Percentiles rank a stretch among this genome's conserved stretches.
Conservation (phyloP, 768 basidiomycete genomes). For the Phaffia tasmanica region DNA sequence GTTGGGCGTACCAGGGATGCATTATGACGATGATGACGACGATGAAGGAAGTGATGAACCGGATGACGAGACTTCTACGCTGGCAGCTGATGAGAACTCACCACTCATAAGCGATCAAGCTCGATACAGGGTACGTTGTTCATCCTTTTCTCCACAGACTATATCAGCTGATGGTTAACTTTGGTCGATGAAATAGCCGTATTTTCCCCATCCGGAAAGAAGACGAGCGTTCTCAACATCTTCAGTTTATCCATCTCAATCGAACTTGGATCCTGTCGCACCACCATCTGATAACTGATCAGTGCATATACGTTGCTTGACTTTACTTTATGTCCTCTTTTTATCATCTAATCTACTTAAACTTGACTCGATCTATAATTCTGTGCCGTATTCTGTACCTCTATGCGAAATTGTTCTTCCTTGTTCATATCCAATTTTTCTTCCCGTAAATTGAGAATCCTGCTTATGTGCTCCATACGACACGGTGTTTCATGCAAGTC, state of each 20-base stretch:
- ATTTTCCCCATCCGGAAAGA: conserved; percentile 25
- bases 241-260: conserved; percentile 1
- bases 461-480: too few relatives aligned
- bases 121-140: neutral
- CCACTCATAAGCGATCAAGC: neutral
- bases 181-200: neutral
- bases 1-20: neutral
- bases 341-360: too few relatives aligned
- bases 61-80: neutral
- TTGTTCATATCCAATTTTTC: too few relatives aligned
- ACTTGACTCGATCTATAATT: too few relatives aligned
- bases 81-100: neutral
- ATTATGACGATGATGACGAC: neutral
- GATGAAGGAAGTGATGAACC: neutral
- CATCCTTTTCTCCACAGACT: neutral
- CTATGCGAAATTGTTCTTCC: too few relatives aligned
- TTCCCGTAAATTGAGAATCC: too few relatives aligned
- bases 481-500: too few relatives aligned
- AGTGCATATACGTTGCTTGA: too few relatives aligned
- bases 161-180: neutral
- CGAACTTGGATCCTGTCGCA: too few relatives aligned
- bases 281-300: too few relatives aligned
- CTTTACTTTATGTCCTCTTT: too few relatives aligned
- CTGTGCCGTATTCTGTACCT: too few relatives aligned
- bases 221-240: conserved; percentile 9